Evolutionary conservation across 768 basidiomycete genomes (phyloP).

Genomic region (Boletellus sp.): DNA sequence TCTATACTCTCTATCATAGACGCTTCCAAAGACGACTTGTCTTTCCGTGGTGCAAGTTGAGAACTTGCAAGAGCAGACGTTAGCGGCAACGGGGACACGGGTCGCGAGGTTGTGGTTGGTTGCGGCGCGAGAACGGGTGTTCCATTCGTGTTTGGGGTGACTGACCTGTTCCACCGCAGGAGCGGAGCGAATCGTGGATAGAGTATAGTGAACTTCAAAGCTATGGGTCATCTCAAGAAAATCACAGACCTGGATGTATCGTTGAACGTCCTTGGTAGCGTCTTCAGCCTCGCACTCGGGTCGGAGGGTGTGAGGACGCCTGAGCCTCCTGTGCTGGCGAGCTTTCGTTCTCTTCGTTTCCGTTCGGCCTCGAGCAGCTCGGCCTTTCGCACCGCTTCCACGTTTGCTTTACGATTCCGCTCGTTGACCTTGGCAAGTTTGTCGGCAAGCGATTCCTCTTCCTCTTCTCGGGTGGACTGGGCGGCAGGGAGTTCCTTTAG

Average conservation of each 20-base stretch:
- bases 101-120: constrained; percentile 26
- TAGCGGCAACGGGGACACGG: constrained; percentile 35
- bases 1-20: constrained; percentile 64
- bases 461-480: constrained; percentile 24
- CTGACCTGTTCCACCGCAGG: constrained; percentile 23
- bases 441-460: constrained; percentile 36
- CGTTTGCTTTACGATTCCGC: constrained; percentile 80
- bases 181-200: constrained; percentile 5
- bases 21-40: constrained; percentile 47
- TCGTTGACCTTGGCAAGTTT: constrained; percentile 81
- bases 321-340: constrained; percentile 40
- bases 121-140: constrained; percentile 38
- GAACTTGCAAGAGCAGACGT: constrained; percentile 21
- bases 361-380: constrained; percentile 68
- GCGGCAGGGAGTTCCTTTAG: constrained; percentile 47
- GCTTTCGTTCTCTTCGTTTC: constrained; percentile 64
- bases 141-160: constrained; percentile 49
- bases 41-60: constrained; percentile 22
- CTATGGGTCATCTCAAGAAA: background rate
- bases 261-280: constrained; percentile 54
- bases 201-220: constrained; percentile 19
- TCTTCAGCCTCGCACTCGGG: constrained; percentile 67
- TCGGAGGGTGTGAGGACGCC: constrained; percentile 45
- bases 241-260: constrained; percentile 56
- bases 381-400: constrained; percentile 74